Evolutionary conservation across 805 yeast genomes (phyloP).

Genomic region (Cyberlindnera bimundalis): DNA sequence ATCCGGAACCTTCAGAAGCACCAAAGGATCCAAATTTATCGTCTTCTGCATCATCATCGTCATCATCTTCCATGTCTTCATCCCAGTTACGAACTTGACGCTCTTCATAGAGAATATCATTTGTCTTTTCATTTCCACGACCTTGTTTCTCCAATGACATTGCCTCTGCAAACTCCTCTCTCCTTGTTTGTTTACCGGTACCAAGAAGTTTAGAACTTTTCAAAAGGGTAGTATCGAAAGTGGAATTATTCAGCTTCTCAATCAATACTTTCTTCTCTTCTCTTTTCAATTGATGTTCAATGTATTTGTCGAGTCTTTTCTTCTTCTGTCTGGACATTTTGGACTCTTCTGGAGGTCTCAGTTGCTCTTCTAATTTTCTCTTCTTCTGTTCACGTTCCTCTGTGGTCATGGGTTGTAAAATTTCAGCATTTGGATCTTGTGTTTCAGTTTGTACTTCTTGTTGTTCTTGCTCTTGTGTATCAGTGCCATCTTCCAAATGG

Average conservation of each 20-base stretch:
- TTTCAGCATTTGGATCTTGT: conserved; percentile 55
- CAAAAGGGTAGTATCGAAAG: conserved; percentile 65
- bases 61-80: conserved; percentile 33
- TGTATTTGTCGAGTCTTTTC: conserved; percentile 85
- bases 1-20: conserved; percentile 36
- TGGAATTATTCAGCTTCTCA: conserved; percentile 60
- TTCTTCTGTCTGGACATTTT: conserved; percentile 68
- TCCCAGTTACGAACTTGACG: conserved; percentile 63
- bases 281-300: conserved; percentile 82
- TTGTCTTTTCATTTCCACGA: conserved; percentile 57
- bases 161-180: conserved; percentile 73
- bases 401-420: conserved; percentile 57
- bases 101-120: conserved; percentile 66
- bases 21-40: conserved; percentile 18
- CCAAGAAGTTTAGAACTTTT: conserved; percentile 79
- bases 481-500: conserved; percentile 40
- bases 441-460: conserved; percentile 18
- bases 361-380: conserved; percentile 55
- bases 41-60: conserved; percentile 22
- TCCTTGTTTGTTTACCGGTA: conserved; percentile 61
- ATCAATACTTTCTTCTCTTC: conserved; percentile 82
- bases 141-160: conserved; percentile 70
- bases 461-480: conserved; percentile 20
- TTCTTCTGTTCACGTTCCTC: conserved; percentile 65
- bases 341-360: conserved; percentile 58